phyloP scores from a whole-genome alignment of 257 asterid genomes.

The Lavandula angustifolia region DNA sequence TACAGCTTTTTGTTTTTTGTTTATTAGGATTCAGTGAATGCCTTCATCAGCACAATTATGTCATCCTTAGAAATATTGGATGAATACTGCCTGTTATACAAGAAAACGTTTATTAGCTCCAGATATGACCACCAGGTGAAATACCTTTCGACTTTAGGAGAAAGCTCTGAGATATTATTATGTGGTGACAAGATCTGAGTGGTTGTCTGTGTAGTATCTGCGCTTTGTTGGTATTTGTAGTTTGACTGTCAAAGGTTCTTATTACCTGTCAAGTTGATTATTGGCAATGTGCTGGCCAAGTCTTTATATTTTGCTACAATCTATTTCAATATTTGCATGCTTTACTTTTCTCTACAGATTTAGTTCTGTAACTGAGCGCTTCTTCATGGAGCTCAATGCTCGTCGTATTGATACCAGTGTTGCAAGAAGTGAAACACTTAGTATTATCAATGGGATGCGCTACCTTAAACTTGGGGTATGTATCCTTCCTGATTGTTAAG shows the following conservation, averaged over 20 bases:
- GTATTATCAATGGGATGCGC: constrained; percentile 96
- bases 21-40: background rate
- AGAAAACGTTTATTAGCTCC: constrained; percentile 7
- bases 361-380: constrained; percentile 98
- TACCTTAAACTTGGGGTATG: constrained; percentile 98
- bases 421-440: constrained; percentile 97
- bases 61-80: too few species aligned
- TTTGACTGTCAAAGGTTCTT: constrained; percentile 7
- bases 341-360: constrained; percentile 56
- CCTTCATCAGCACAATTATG: too few species aligned
- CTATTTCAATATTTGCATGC: constrained; percentile 26
- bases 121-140: constrained; percentile 3
- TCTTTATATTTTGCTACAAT: constrained; percentile 22
- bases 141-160: constrained; percentile 7
- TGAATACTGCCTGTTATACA: background rate
- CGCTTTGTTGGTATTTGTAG: constrained; percentile 7
- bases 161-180: background rate
- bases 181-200: constrained; percentile 9
- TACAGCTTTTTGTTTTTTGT: background rate
- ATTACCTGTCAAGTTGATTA: constrained; percentile 18
- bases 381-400: constrained; percentile 94
- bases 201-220: background rate
- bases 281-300: background rate
- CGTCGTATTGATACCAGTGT: constrained; percentile 89
- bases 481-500: constrained; percentile 27